Base-by-base conservation (phyloP, 345 rosid species). In the Lagerstroemia speciosa region DNA sequence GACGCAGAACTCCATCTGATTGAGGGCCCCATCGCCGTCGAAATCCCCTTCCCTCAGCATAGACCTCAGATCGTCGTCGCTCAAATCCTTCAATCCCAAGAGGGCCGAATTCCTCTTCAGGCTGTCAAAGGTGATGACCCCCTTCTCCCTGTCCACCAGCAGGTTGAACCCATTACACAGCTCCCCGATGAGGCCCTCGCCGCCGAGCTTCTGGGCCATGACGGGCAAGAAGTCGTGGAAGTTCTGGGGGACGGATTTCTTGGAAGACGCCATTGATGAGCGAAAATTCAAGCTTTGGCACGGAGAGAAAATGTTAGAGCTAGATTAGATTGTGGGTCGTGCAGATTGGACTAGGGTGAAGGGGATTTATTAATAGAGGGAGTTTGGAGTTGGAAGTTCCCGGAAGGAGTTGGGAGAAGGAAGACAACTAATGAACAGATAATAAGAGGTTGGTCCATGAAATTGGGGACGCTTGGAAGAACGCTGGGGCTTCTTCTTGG, bases 1-100 rank as follows among this genome's bases (percentile, higher is more conserved):
- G n/a, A 91, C 95, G 73, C 95, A 91, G 66, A 91, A 91, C 88
- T 91, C 95, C 97, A 87, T 89, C 84, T 89, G 95, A 73, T 69
- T 91, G 60, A 91, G 84, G 11, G 82, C 89, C 2, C 92, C 93
- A 61, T 91, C 95, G 0, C 95, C 78, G 65, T 91, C 95, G 41
- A 82, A 76, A 69, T 88, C 97, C 3, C 97, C 95, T 80, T 91
- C 93, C 67, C 70, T 74, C 65, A 93, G 62, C 98, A 90, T 88
- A 19, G 66, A 75, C 64, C 79, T 74, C 0, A 90, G 79, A 45
- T 93, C 98, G 24, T 84, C 93, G 73, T 90, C 93, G 29, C 87
- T 82, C 78, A 88, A 70, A 69, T 84, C 93, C 55, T 83, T 91
- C 52, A 92, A 78, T 2, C 95, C 96, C 67, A 92, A 64, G 11